Percentiles rank a stretch among this genome's conserved stretches.
Conservation (phyloP, 306 rosid species). For the Rosa chinensis region DNA sequence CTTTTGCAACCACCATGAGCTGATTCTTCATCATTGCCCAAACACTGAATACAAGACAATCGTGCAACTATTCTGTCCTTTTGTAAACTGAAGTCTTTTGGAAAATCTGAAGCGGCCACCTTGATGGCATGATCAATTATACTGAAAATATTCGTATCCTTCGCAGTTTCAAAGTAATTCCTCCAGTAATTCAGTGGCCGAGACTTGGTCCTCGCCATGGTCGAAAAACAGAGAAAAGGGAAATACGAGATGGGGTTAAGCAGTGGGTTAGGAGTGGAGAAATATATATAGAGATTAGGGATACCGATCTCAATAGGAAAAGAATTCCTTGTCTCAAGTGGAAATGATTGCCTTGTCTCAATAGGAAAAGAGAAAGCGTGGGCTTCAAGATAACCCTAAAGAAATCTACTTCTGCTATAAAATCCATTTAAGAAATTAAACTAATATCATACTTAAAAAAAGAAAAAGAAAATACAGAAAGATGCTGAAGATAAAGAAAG, state of each 20-base stretch:
- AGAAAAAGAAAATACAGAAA: no score
- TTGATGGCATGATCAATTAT: neutral
- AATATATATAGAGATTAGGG: neutral
- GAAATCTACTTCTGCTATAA: neutral
- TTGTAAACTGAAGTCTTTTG: neutral
- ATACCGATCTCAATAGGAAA: neutral
- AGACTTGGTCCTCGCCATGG: constrained; percentile 6
- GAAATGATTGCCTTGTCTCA: neutral
- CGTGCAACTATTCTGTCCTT: neutral
- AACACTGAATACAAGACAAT: neutral
- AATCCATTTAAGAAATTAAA: neutral
- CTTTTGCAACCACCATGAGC: neutral
- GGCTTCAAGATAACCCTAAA: neutral
- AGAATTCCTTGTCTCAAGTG: neutral
- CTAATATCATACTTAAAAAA: no score
- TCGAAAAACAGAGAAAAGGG: neutral
- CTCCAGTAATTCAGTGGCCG: neutral
- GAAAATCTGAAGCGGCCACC: constrained; percentile 1
- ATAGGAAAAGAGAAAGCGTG: neutral
- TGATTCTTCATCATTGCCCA: neutral
- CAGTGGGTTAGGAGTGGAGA: neutral
- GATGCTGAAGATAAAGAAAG: constrained; percentile 83
- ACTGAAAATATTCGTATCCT: neutral
- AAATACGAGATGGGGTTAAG: neutral
- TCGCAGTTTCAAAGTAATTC: neutral